phyloP scores from a whole-genome alignment of 257 asterid genomes.

The Solanum ossicruentum region DNA sequence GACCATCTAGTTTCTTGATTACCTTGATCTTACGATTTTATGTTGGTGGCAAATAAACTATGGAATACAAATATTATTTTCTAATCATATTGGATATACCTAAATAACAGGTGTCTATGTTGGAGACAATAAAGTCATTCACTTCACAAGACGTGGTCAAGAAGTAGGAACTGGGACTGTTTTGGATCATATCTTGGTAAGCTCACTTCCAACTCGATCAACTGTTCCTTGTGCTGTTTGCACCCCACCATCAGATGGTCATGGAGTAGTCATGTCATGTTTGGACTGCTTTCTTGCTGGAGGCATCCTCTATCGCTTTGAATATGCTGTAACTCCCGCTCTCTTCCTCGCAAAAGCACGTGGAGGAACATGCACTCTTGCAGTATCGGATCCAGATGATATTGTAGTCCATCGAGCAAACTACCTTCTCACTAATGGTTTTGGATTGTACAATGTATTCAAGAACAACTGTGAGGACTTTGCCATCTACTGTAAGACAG shows the following conservation, averaged over 20 bases:
- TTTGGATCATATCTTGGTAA: conserved; percentile 52
- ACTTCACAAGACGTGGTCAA: conserved; percentile 92
- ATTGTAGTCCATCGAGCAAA: conserved; percentile 65
- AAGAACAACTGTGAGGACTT: conserved; percentile 95
- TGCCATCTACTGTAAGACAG: conserved; percentile 92
- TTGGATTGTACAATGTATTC: conserved; percentile 72
- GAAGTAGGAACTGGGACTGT: conserved; percentile 88
- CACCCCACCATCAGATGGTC: conserved; percentile 35
- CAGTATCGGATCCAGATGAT: conserved; percentile 48
- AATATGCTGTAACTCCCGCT: conserved; percentile 65
- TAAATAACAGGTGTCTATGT: conserved; percentile 48
- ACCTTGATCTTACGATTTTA: not conserved
- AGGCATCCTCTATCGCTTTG: conserved; percentile 73
- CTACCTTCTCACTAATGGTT: conserved; percentile 67
- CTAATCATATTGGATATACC: not conserved
- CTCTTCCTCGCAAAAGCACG: conserved; percentile 82
- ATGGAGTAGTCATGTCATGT: conserved; percentile 78
- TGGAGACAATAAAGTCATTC: conserved; percentile 72
- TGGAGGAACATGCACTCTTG: conserved; percentile 91
- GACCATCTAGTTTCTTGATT: not conserved
- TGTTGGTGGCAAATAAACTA: not conserved
- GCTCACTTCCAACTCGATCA: conserved; percentile 60
- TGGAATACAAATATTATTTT: not conserved
- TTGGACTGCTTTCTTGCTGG: conserved; percentile 90
- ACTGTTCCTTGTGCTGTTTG: conserved; percentile 60